Evolutionary conservation across 352 stramenopile genomes (phyloP), one percentile per base, ranked within the genome.

Genomic region (Phytophthora ramorum): DNA sequence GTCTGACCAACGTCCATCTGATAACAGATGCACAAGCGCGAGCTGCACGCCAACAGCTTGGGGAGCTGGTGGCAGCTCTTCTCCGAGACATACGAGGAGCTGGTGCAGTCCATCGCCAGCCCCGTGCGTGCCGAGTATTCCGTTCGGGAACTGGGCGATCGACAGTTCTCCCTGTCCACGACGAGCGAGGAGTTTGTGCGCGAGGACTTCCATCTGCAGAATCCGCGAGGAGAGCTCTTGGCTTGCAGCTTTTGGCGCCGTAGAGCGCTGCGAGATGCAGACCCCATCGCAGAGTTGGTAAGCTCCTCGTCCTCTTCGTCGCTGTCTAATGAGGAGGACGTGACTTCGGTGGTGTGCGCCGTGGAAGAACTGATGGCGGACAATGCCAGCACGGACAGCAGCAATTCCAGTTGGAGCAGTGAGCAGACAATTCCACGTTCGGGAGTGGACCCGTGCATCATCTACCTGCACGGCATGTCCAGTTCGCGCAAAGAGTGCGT

Each of bases 401-500:
- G 72, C 53, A 47, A 63, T 51, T 71, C 65, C 16, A 64, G 44
- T 45, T 62, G 54, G n/a, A 66, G 38, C 34, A 66, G 38, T 35
- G 28, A 66, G 26, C 37, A 48, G 32, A 37, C 49, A 19, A n/a
- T 19, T 2, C 8, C 45, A 6, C 20, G 2, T 0, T 17, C 34
- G 12, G 24, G 30, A 5, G 58, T 71, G 6, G 49, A 67, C 16
- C 83, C 85, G 22, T 94, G 85, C 38, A 80, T 94, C 26, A 47
- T 94, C 14, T 94, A 92, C 57, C 67, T 94, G 34, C 85, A 94
- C 54, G 85, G 85, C 19, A 83, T 94, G 75, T 94, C 85, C 22
- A 91, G 81, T 17, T 94, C 85, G 0, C 70, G 85, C 1, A 87
- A 90, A 57, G 85, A 94, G 67, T 89, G 82, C 32, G 61, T 92